Evolutionary conservation across 371 early-diverging fungal genomes (phyloP).

Genomic region (Coemansia sp.): DNA sequence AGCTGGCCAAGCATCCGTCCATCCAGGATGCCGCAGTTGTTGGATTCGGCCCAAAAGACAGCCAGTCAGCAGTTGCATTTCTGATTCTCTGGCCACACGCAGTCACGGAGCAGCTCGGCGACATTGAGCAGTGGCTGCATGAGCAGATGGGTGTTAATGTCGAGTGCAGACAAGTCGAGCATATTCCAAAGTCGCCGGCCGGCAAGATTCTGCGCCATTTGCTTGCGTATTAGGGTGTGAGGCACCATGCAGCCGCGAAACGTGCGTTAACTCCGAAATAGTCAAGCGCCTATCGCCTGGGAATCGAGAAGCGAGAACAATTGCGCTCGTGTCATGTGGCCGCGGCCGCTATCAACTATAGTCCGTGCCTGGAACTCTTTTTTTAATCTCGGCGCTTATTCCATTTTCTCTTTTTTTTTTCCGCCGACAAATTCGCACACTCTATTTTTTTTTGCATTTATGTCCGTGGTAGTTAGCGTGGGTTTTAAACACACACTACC

Average conservation of each 20-base stretch:
- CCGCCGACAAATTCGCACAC: background rate
- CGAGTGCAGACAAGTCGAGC: constrained; percentile 3
- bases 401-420: background rate
- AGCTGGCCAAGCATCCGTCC: constrained; percentile 14
- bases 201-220: constrained; percentile 33
- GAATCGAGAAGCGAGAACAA: background rate
- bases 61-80: constrained; percentile 10
- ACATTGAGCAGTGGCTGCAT: constrained; percentile 15
- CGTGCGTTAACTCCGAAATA: too few species aligned
- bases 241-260: too few species aligned
- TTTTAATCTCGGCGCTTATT: too few species aligned
- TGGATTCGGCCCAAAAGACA: constrained; percentile 9
- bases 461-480: background rate
- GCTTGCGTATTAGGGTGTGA: background rate
- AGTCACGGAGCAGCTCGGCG: background rate
- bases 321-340: background rate
- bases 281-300: too few species aligned
- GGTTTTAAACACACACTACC: background rate
- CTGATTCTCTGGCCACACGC: constrained; percentile 10
- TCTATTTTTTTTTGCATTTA: background rate
- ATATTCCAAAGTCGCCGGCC: constrained; percentile 33
- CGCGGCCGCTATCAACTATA: too few species aligned
- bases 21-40: constrained; percentile 36
- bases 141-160: constrained; percentile 1
- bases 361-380: too few species aligned